Base-by-base conservation (phyloP, 345 rosid species). In the Turritis glabra region DNA sequence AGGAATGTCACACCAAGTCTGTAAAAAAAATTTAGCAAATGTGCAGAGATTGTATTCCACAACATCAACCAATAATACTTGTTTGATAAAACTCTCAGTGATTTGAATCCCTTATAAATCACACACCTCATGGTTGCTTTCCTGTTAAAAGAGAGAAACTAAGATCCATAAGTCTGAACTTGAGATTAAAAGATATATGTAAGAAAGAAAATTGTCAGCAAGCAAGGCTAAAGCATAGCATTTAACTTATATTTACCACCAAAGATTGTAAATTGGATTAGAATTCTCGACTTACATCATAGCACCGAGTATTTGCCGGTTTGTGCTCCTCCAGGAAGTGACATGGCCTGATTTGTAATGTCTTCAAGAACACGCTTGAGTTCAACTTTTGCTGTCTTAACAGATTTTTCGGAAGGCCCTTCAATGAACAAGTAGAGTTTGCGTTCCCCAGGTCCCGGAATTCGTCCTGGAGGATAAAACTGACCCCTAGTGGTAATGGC, bases 401-500 rank as follows among this genome's bases (percentile, higher is more conserved):
- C 99, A 33, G 99, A 95, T 74, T 80, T 74, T 76, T 92, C 97
- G 1, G 87, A 84, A 43, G 99, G 99, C 47, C 97, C 96, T 81
- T 89, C 97, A 48, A 92, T 92, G 79, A 86, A 95, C 83, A 95
- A 78, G 85, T 86, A 95, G 30, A 95, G 93, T 80, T 95, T 95
- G 60, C 93, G 89, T 10, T 92, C 99, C 74, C 96, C 96, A 7
- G 95, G 85, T 33, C 87, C 97, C 8, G 87, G 54, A 8, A 66
- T 73, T 59, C 85, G 82, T 64, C 97, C 89, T n/a, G 90, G 84
- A 3, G 88, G 96, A 75, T 86, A 86, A 73, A 26, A 92, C 71
- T 92, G 93, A 48, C 97, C 97, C 73, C 97, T 85, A 8, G 97
- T 92, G 27, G 97, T 95, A 76, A 95, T 92, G 64, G 99, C 97